Conservation (phyloP, 306 rosid genomes). For the Dryas alaskensis region DNA sequence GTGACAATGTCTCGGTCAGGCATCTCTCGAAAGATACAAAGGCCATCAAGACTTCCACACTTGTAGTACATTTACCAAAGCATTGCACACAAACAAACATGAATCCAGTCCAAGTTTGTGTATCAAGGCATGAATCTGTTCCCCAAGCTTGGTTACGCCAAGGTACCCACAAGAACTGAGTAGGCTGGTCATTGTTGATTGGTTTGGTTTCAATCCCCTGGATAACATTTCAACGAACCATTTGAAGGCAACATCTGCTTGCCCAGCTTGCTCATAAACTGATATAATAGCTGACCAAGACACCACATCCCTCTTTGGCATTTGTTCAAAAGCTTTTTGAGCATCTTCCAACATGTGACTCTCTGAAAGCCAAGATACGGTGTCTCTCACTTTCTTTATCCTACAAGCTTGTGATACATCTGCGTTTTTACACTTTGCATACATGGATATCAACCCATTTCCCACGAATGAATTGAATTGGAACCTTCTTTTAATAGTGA, state of each 20-base stretch:
- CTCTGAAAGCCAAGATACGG: conserved; percentile 30
- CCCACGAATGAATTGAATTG: conserved; percentile 35
- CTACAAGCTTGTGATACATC: conserved; percentile 22
- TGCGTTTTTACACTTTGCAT: conserved; percentile 28
- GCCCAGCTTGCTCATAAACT: conserved; percentile 33
- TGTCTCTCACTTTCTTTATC: conserved; percentile 23
- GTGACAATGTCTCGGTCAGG: conserved; percentile 24
- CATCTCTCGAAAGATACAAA: conserved; percentile 31
- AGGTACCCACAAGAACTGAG: conserved; percentile 32
- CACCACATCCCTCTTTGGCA: conserved; percentile 34
- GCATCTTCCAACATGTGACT: conserved; percentile 26
- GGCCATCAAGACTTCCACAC: conserved; percentile 35
- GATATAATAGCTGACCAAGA: conserved; percentile 40
- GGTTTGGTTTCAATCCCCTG: conserved; percentile 23
- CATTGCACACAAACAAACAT: conserved; percentile 29
- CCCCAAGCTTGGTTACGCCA: conserved; percentile 29
- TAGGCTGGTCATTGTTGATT: conserved; percentile 24
- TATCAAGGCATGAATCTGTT: conserved; percentile 28
- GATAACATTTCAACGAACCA: conserved; percentile 31
- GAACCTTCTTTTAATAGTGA: conserved; percentile 33
- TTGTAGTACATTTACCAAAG: conserved; percentile 39
- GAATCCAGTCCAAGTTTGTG: conserved; percentile 34
- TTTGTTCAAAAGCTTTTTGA: conserved; percentile 29
- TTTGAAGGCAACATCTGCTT: conserved; percentile 26
- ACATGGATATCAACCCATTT: conserved; percentile 38